phyloP scores from a whole-genome alignment of 2,329 filamentous ascomycete species.

The Claviceps quebecensis region DNA sequence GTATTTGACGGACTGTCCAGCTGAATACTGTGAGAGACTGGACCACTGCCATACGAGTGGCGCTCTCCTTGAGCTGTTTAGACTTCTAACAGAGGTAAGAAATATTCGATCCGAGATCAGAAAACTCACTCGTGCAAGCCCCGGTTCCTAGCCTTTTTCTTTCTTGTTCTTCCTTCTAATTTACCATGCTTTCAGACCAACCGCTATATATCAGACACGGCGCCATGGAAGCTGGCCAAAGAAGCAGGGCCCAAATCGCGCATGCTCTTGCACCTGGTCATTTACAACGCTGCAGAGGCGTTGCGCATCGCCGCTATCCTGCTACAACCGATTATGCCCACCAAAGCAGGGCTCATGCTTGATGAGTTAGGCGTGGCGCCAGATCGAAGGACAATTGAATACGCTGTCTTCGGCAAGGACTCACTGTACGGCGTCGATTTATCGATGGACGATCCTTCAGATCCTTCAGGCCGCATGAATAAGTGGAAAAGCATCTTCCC shows the following conservation, averaged over 20 bases:
- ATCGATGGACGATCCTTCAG: slow-evolving; percentile 13
- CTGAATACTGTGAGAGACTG: slow-evolving; percentile 40
- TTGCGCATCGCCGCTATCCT: slow-evolving; percentile 71
- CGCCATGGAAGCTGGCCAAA: slow-evolving; percentile 53
- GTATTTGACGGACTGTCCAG: slow-evolving; percentile 10
- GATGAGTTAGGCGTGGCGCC: slow-evolving; percentile 61
- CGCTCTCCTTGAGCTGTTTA: slow-evolving; percentile 52
- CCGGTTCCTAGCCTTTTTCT: neutral
- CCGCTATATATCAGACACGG: slow-evolving; percentile 39
- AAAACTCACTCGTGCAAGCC: neutral
- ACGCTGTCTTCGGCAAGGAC: slow-evolving; percentile 52
- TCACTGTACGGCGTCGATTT: slow-evolving; percentile 46
- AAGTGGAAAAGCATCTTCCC: slow-evolving; percentile 37
- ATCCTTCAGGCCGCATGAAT: slow-evolving; percentile 18
- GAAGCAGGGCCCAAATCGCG: slow-evolving; percentile 19
- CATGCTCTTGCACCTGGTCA: slow-evolving; percentile 36
- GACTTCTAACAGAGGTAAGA: slow-evolving; percentile 43
- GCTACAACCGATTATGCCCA: slow-evolving; percentile 82
- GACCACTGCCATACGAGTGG: slow-evolving; percentile 45
- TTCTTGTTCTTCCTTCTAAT: neutral
- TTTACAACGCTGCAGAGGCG: slow-evolving; percentile 63
- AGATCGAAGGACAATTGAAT: slow-evolving; percentile 46
- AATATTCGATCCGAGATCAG: too few relatives aligned
- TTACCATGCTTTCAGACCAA: slow-evolving; percentile 19
- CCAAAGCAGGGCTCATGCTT: slow-evolving; percentile 56